A percentile compares a stretch with the other conserved stretches of the same genome.
Evolutionary conservation across 2,329 filamentous ascomycete species (phyloP).

Genomic region (Thelonectria blattea): DNA sequence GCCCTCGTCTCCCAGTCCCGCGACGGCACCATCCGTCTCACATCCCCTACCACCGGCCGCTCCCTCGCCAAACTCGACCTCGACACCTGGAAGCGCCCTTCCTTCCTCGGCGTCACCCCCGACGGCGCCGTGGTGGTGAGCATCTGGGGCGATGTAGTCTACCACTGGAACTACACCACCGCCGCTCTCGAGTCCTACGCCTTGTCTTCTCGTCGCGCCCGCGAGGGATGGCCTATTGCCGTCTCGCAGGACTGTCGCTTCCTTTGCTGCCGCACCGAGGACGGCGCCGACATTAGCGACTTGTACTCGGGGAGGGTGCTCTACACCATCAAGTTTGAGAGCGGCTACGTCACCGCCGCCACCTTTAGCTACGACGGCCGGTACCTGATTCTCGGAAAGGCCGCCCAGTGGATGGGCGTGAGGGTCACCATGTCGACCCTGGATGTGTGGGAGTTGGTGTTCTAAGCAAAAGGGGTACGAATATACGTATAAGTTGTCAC

Average conservation of each 20-base stretch:
- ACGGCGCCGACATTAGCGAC: conserved; percentile 45
- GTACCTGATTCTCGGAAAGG: conserved; percentile 41
- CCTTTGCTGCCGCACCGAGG: conserved; percentile 44
- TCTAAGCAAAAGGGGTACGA: conserved; percentile 18
- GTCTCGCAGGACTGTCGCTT: conserved; percentile 46
- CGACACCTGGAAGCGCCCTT: conserved; percentile 38
- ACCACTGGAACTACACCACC: conserved; percentile 42
- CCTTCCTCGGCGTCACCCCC: conserved; percentile 37
- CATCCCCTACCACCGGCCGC: conserved; percentile 24
- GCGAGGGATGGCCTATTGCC: conserved; percentile 45
- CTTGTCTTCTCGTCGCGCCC: conserved; percentile 38
- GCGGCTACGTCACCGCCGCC: conserved; percentile 41
- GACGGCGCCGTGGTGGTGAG: conserved; percentile 41
- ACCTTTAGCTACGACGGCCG: conserved; percentile 41
- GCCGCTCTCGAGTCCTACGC: conserved; percentile 41
- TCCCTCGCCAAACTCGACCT: conserved; percentile 40
- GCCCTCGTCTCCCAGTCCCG: conserved; percentile 35
- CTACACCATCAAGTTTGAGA: conserved; percentile 40
- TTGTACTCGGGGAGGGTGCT: conserved; percentile 42
- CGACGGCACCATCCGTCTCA: conserved; percentile 39
- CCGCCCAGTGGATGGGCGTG: conserved; percentile 31
- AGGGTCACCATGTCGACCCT: conserved; percentile 35
- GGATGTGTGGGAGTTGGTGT: conserved; percentile 40
- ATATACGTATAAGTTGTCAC: too few species aligned
- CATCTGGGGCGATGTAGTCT: conserved; percentile 44